Base-by-base conservation (phyloP, 2,329 filamentous ascomycete genomes). In the Fusarium sp. region DNA sequence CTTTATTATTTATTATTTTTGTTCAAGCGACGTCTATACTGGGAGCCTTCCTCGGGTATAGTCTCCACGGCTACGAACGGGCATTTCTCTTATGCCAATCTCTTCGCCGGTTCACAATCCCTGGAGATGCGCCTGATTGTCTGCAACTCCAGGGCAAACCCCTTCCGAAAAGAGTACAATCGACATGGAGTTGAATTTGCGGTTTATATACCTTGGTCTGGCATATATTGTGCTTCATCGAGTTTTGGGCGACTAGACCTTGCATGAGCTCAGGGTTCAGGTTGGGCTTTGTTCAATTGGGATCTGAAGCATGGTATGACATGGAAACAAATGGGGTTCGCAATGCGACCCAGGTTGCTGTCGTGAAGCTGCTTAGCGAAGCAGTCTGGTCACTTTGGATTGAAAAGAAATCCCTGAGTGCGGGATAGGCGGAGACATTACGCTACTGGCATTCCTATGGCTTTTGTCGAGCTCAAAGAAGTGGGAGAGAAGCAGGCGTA, bases 191-290 rank as follows among this genome's bases (percentile, higher is more conserved):
- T 64, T 67, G 22, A 38, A 60, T 70, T 74, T 62, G 15, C 61
- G 69, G 63, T 62, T 75, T 70, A 71, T 70, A 72, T 72, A 67
- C 60, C 53, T 65, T 65, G 56, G 52, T 53, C 47, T 47, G 55
- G 41, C 60, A 66, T 49, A 62, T 73, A 65, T 60, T 64, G 52
- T 62, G 61, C 56, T 75, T 72, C 59, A 35, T 58, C 68, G 60
- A 47, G 53, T 67, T 62, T 54, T 29, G 60, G 62, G 71, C 71
- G 46, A 73, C 71, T 74, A 73, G 66, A 75, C 62, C 60, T 73
- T 55, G 53, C 59, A 61, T 56, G 66, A 71, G 55, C 56, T 67
- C 65, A 60, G 62, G 60, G 66, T 69, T 70, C 53, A 45, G 60
- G 57, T 52, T 62, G 60, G 62, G 59, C 63, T 70, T 69, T 67